These are phyloP conservation scores for Picea glauca DNA, from an alignment of 75 land plant genomes.

Conservation along the genomic window DNA sequence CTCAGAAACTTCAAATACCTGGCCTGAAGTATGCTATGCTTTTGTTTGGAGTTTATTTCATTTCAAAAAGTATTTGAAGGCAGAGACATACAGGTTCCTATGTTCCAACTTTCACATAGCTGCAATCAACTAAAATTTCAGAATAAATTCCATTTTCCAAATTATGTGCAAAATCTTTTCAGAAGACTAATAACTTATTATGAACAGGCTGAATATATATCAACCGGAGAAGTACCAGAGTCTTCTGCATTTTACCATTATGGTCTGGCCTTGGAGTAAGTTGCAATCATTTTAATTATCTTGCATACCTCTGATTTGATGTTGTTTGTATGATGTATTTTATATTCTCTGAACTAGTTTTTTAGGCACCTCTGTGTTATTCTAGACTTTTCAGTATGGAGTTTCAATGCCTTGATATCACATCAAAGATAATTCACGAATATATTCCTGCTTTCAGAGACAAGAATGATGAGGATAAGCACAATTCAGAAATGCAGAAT, in stretches of 20 bases:
- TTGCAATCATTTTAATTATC: not conserved
- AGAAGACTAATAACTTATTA: no score
- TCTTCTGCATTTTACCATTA: conserved; percentile 21
- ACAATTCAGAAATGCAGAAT: not conserved
- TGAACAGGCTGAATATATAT: conserved; percentile 25
- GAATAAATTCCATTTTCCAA: not conserved
- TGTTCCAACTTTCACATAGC: not conserved
- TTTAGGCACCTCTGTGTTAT: no score
- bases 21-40: no score
- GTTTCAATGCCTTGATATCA: no score
- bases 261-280: conserved; percentile 24
- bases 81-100: not conserved
- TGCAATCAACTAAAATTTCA: not conserved
- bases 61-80: not conserved
- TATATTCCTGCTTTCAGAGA: not conserved
- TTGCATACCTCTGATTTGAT: not conserved
- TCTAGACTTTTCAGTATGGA: no score
- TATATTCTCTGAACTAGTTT: not conserved
- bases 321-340: not conserved
- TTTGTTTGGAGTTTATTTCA: not conserved
- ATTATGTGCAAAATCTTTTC: not conserved
- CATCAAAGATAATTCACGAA: not conserved
- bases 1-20: not conserved
- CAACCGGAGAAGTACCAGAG: conserved; percentile 17
- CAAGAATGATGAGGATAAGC: not conserved